Conservation (phyloP, 192 early-diverging fungal species). For the Backusella tarrabulga region DNA sequence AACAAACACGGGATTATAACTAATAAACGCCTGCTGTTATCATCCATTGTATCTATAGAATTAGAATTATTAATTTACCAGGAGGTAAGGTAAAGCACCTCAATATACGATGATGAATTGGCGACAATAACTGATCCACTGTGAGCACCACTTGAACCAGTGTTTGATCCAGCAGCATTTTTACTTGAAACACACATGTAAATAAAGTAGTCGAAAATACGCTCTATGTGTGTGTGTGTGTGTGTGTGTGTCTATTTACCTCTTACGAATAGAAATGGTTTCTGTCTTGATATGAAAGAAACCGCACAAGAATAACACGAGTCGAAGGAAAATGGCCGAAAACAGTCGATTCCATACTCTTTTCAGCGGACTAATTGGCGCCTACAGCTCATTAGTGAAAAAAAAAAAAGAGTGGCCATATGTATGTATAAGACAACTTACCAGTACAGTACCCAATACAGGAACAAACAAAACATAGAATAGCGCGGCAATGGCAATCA, state of each 20-base stretch:
- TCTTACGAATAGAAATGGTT: slow-evolving; percentile 60
- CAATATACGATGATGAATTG: slow-evolving; percentile 85
- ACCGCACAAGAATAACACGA: slow-evolving; percentile 67
- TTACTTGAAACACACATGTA: background rate
- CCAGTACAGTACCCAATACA: slow-evolving; percentile 43
- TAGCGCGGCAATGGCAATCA: slow-evolving; percentile 34
- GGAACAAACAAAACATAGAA: slow-evolving; percentile 47
- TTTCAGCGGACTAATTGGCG: slow-evolving; percentile 27
- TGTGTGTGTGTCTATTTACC: slow-evolving; percentile 42
- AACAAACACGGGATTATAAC: slow-evolving; percentile 63
- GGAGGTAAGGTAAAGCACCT: slow-evolving; percentile 71
- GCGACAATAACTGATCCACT: slow-evolving; percentile 77
- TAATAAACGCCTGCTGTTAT: slow-evolving; percentile 18
- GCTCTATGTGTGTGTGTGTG: no score
- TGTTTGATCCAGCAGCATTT: slow-evolving; percentile 33
- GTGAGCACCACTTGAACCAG: slow-evolving; percentile 17
- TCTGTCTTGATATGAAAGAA: slow-evolving; percentile 72
- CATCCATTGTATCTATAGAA: background rate
- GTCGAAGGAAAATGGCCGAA: slow-evolving; percentile 44
- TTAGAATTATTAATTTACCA: slow-evolving; percentile 45
- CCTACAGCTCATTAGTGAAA: background rate
- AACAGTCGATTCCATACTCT: slow-evolving; percentile 37
- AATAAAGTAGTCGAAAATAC: background rate
- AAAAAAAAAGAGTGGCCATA: background rate
- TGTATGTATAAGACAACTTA: slow-evolving; percentile 10